phyloP scores from a whole-genome alignment of 345 rosid genomes.

The Bretschneidera sinensis region DNA sequence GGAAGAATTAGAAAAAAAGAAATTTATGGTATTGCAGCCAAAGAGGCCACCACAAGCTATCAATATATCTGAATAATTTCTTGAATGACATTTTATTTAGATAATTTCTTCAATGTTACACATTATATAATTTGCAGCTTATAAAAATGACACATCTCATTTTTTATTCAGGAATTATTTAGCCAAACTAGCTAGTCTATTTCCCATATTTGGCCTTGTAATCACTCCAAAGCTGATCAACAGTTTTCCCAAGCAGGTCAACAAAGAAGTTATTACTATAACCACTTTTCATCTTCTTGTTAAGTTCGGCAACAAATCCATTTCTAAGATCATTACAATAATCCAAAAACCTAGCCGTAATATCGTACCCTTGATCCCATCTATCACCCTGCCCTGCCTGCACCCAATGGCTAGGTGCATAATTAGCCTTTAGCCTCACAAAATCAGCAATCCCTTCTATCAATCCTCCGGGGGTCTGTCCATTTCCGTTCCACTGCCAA shows the following conservation, averaged over 20 bases:
- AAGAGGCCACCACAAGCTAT: too few species aligned
- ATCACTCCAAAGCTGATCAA: slow-evolving; percentile 64
- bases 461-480: slow-evolving; percentile 38
- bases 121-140: too few species aligned
- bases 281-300: slow-evolving; percentile 55
- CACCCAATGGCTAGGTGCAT: slow-evolving; percentile 53
- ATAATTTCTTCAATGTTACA: too few species aligned
- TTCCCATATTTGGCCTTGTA: slow-evolving; percentile 59
- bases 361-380: slow-evolving; percentile 76
- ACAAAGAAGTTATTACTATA: slow-evolving; percentile 42
- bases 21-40: too few species aligned
- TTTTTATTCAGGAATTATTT: too few species aligned
- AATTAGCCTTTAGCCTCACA: slow-evolving; percentile 57
- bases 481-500: slow-evolving; percentile 74
- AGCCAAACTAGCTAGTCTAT: too few species aligned
- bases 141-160: too few species aligned
- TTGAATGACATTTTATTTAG: too few species aligned
- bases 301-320: slow-evolving; percentile 66
- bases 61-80: too few species aligned
- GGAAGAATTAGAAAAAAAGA: too few species aligned
- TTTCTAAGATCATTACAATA: slow-evolving; percentile 44
- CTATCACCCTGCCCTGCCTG: slow-evolving; percentile 47
- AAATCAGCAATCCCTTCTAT: slow-evolving; percentile 68
- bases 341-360: slow-evolving; percentile 61
- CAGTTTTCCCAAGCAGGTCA: slow-evolving; percentile 56